phyloP scores from a whole-genome alignment of 495 filamentous ascomycete species.

The Hyaloscypha finlandica region DNA sequence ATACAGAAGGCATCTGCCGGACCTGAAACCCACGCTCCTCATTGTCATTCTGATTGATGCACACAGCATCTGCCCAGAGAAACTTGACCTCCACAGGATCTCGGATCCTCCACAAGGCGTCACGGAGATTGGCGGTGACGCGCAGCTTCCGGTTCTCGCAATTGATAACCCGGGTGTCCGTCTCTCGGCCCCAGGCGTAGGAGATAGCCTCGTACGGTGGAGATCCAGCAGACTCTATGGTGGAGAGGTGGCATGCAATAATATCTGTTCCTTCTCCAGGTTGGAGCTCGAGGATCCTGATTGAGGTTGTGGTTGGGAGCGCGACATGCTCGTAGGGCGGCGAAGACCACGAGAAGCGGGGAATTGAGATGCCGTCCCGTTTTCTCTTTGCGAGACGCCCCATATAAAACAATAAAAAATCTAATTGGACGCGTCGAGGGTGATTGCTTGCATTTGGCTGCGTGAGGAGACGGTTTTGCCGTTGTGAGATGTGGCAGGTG shows the following conservation, averaged over 20 bases:
- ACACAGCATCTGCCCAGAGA: slow-evolving; percentile 14
- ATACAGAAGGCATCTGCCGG: slow-evolving; percentile 6
- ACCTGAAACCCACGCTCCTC: slow-evolving; percentile 12
- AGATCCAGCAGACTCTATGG: slow-evolving; percentile 8
- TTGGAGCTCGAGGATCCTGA: slow-evolving; percentile 13
- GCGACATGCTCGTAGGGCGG: slow-evolving; percentile 5
- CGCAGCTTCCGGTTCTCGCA: slow-evolving; percentile 14
- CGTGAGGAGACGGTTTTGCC: too few species aligned
- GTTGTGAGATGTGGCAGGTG: neutral
- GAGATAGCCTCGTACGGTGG: slow-evolving; percentile 34
- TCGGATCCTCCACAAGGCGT: slow-evolving; percentile 10
- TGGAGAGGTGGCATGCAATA: slow-evolving; percentile 1
- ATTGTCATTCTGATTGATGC: slow-evolving; percentile 15
- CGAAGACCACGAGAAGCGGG: slow-evolving; percentile 7
- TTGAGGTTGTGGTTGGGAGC: slow-evolving; percentile 9
- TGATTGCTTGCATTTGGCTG: too few species aligned
- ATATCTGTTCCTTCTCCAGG: neutral
- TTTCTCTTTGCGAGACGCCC: slow-evolving; percentile 6
- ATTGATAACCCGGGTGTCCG: slow-evolving; percentile 7
- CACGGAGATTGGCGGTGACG: slow-evolving; percentile 10
- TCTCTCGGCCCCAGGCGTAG: slow-evolving; percentile 31
- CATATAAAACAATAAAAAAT: neutral
- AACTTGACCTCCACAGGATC: neutral
- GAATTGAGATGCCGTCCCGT: neutral
- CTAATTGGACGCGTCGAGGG: too few species aligned